Conservation (phyloP, 2,329 filamentous ascomycete species). For the Ophiocordyceps camponoti-saundersi region DNA sequence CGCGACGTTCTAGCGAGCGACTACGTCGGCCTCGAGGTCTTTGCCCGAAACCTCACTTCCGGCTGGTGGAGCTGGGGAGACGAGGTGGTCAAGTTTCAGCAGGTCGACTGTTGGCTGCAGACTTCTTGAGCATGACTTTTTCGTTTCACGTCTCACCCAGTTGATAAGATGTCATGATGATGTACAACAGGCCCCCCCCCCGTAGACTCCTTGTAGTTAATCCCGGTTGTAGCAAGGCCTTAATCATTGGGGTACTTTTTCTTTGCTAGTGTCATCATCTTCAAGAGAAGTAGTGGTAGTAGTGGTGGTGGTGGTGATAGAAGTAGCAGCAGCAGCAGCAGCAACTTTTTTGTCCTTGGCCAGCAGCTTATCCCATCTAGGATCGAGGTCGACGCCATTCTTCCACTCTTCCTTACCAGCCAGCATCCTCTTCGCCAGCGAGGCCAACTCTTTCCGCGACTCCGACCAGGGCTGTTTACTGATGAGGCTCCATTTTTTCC, state of each 20-base stretch:
- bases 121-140: no score
- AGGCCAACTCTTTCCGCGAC: constrained; percentile 33
- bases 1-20: constrained; percentile 30
- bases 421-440: constrained; percentile 46
- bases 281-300: no score
- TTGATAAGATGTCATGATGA: no score
- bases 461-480: constrained; percentile 23
- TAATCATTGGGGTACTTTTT: no score
- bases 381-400: constrained; percentile 26
- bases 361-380: constrained; percentile 24
- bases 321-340: neutral
- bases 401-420: constrained; percentile 44
- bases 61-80: constrained; percentile 72
- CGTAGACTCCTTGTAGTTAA: no score
- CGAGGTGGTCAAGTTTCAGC: constrained; percentile 55
- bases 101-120: constrained; percentile 29
- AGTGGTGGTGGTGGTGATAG: neutral
- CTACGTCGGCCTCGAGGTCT: constrained; percentile 54
- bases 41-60: constrained; percentile 55
- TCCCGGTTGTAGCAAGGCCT: no score
- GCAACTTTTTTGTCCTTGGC: constrained; percentile 7
- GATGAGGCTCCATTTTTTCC: constrained; percentile 16
- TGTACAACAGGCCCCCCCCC: no score
- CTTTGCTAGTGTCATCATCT: no score
- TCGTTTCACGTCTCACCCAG: no score